Evolutionary conservation across 2,329 filamentous ascomycete genomes (phyloP).

Genomic region (Colletotrichum eleusines): DNA sequence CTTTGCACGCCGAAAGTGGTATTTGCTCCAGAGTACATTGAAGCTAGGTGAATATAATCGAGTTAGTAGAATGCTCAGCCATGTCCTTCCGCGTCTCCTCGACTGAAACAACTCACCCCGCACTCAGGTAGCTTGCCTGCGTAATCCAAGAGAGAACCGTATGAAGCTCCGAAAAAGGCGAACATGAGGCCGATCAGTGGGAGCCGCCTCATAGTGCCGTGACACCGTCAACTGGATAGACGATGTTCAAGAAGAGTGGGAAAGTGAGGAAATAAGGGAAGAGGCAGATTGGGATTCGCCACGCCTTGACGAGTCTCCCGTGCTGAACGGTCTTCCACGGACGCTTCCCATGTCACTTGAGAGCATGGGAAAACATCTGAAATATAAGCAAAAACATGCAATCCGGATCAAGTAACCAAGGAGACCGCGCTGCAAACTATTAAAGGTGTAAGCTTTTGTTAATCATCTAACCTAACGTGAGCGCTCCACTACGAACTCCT

Average conservation of each 20-base stretch:
- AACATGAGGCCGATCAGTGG: constrained; percentile 34
- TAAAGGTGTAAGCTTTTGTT: constrained; percentile 8
- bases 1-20: constrained; percentile 45
- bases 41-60: constrained; percentile 35
- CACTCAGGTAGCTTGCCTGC: constrained; percentile 42
- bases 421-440: constrained; percentile 9
- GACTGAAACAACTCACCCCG: constrained; percentile 37
- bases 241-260: not conserved
- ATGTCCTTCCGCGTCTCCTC: not conserved
- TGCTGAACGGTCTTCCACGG: constrained; percentile 9
- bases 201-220: constrained; percentile 36
- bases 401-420: constrained; percentile 1
- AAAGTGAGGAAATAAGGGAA: not conserved
- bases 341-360: constrained; percentile 6
- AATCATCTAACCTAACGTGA: constrained; percentile 15
- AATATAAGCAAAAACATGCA: constrained; percentile 20
- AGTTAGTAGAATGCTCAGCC: not conserved
- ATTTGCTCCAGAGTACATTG: constrained; percentile 44
- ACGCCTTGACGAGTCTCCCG: constrained; percentile 7
- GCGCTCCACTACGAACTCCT: not conserved
- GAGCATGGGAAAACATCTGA: constrained; percentile 14
- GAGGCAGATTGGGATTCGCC: not conserved
- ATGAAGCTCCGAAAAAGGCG: constrained; percentile 34
- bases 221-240: not conserved
- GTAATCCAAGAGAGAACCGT: constrained; percentile 40